phyloP scores from a whole-genome alignment of 108 stramenopile genomes.

The Aurantiochytrium sp. region DNA sequence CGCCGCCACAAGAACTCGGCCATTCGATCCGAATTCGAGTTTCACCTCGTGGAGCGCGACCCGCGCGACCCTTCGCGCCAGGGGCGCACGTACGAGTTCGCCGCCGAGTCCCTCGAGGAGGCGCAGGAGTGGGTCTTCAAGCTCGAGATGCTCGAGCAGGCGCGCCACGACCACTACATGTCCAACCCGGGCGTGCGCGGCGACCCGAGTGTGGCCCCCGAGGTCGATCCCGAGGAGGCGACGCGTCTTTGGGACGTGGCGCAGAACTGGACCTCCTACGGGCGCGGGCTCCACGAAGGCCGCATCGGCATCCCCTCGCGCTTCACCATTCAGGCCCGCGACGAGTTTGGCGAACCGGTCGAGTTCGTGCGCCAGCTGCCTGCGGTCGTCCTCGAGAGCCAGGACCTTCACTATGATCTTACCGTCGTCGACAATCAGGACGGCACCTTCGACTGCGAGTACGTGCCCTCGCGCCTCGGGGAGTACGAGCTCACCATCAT shows the following conservation, averaged over 20 bases:
- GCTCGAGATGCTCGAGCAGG: neutral
- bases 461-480: neutral
- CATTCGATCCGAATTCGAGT: neutral
- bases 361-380: neutral
- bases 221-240: neutral
- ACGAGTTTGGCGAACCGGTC: neutral
- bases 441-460: neutral
- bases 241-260: neutral
- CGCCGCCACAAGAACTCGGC: neutral
- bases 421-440: neutral
- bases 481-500: constrained; percentile 30
- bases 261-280: neutral
- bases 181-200: neutral
- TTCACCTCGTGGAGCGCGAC: neutral
- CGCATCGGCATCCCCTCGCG: neutral
- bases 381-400: neutral
- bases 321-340: neutral
- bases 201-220: neutral
- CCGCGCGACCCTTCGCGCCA: neutral
- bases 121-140: neutral
- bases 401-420: constrained; percentile 10
- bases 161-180: neutral
- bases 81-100: neutral
- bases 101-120: neutral
- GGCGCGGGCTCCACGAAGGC: neutral